Percentiles rank a stretch among this genome's conserved stretches.
These are phyloP conservation scores for Coprinopsis sp. DNA, from an alignment of 768 basidiomycete species.

Conservation along the genomic window DNA sequence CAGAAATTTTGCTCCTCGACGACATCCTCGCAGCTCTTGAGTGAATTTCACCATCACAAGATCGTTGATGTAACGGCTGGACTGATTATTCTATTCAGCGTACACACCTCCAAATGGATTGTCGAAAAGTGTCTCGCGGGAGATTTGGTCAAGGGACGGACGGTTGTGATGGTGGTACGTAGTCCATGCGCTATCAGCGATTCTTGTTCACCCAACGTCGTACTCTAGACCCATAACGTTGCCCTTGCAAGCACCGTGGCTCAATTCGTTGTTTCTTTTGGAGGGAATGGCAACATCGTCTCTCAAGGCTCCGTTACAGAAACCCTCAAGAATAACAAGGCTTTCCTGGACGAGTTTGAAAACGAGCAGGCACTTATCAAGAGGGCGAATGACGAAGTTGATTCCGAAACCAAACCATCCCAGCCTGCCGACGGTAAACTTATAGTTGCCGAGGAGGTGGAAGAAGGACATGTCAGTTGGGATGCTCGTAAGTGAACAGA, in stretches of 20 bases:
- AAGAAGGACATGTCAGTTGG: slow-evolving; percentile 55
- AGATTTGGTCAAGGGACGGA: slow-evolving; percentile 69
- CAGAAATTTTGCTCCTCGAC: slow-evolving; percentile 63
- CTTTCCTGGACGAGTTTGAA: slow-evolving; percentile 18
- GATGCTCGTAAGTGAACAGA: slow-evolving; percentile 29
- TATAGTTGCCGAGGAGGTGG: slow-evolving; percentile 58
- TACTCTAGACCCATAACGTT: slow-evolving; percentile 42
- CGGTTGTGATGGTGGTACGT: slow-evolving; percentile 71
- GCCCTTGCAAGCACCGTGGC: slow-evolving; percentile 48
- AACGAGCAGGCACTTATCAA: slow-evolving; percentile 25
- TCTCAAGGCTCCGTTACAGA: slow-evolving; percentile 46
- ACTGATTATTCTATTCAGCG: slow-evolving; percentile 23
- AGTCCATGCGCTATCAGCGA: not conserved
- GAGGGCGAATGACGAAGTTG: slow-evolving; percentile 25
- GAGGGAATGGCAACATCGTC: slow-evolving; percentile 46
- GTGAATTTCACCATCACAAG: slow-evolving; percentile 10
- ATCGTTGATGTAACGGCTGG: not conserved
- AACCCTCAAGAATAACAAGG: slow-evolving; percentile 32
- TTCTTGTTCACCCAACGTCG: not conserved
- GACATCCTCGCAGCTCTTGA: slow-evolving; percentile 67
- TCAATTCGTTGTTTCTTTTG: slow-evolving; percentile 50
- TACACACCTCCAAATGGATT: slow-evolving; percentile 80
- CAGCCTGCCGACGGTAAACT: slow-evolving; percentile 46
- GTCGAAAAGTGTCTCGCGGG: slow-evolving; percentile 75
- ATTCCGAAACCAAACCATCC: slow-evolving; percentile 12